Evolutionary conservation across 352 stramenopile species (phyloP), one percentile per base, ranked within the genome.

Genomic region (Globisporangium acanthophoron): DNA sequence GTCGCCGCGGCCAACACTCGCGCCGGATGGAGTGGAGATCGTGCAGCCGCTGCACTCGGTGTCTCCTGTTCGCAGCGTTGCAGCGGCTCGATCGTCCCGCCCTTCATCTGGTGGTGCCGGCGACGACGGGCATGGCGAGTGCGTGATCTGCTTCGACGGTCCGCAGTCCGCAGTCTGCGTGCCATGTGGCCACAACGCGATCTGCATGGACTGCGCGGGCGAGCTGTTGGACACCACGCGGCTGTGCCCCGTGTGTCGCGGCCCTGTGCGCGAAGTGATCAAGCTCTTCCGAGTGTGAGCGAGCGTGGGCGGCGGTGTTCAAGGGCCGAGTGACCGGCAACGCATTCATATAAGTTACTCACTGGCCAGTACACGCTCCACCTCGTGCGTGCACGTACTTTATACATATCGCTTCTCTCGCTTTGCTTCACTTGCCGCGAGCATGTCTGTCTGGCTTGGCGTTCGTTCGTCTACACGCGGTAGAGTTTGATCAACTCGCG

Each of bases 101-200:
- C 11, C 11, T 13, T 41, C 29, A 12, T 24, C 41, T 35, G 9
- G 3, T 33, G 37, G 58, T 11, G 40, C 53, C 0, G 56, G 50
- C 1, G 37, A 46, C 51, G 49, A 53, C 20, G 59, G 9, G 6
- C 24, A 48, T 13, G 61, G 66, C 50, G 86, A 95, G 56, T 95
- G 86, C 51, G 70, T 95, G 0, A 86, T 95, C 35, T 94, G 86
- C 67, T 92, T 94, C 64, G 86, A 95, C 56, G 80, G 71, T 0
- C 76, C 79, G 20, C 78, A 93, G 61, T 61, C 72, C 16, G 85
- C 80, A 0, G 84, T 94, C 5, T 93, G 84, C 41, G 82, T 95
- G 20, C 86, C 86, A 0, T 95, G 86, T 24, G 86, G 86, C 44
- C 86, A 95, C 71, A 90, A 93, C 47, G 86, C 86, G n/a, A 79